These are phyloP conservation scores for Paecilomyces sp. DNA, from an alignment of 2,329 filamentous ascomycete species.

Conservation along the genomic window DNA sequence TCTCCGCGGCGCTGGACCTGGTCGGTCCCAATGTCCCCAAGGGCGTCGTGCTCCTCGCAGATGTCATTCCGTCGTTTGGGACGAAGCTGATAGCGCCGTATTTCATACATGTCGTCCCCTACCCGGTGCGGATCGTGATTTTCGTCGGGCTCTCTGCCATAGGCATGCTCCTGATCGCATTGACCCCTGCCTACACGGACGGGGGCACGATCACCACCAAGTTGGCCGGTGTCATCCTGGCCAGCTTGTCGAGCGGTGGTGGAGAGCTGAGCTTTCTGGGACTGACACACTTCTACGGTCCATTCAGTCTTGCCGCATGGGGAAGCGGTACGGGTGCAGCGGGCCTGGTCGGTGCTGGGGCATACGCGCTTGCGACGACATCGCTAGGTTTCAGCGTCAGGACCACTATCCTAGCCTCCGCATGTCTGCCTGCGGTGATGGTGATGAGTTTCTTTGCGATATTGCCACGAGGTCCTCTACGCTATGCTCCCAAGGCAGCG, in stretches of 20 bases:
- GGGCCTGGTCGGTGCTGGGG: slow-evolving; percentile 75
- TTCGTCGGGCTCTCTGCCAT: slow-evolving; percentile 69
- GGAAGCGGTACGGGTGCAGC: slow-evolving; percentile 86
- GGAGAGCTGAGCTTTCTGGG: slow-evolving; percentile 89
- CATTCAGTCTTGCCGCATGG: slow-evolving; percentile 82
- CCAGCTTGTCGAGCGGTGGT: slow-evolving; percentile 75
- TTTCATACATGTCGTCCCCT: slow-evolving; percentile 84
- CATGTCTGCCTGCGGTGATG: slow-evolving; percentile 73
- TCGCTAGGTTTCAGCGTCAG: slow-evolving; percentile 68
- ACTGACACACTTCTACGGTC: slow-evolving; percentile 88
- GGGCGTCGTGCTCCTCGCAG: slow-evolving; percentile 83
- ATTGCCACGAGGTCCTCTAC: slow-evolving; percentile 62
- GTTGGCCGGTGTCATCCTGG: slow-evolving; percentile 74
- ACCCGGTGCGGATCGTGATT: slow-evolving; percentile 63
- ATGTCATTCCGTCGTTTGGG: slow-evolving; percentile 82
- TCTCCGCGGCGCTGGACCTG: slow-evolving; percentile 90
- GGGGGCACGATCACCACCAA: slow-evolving; percentile 62
- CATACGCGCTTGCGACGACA: slow-evolving; percentile 81
- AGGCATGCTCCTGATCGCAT: slow-evolving; percentile 84
- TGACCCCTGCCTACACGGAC: slow-evolving; percentile 58
- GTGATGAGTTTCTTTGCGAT: slow-evolving; percentile 77
- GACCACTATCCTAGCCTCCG: slow-evolving; percentile 67
- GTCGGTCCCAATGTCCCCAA: slow-evolving; percentile 83
- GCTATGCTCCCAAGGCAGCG: slow-evolving; percentile 30
- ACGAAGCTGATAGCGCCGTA: slow-evolving; percentile 87